Conservation (phyloP, 2,329 filamentous ascomycete genomes). For the Colletotrichum zoysiae region DNA sequence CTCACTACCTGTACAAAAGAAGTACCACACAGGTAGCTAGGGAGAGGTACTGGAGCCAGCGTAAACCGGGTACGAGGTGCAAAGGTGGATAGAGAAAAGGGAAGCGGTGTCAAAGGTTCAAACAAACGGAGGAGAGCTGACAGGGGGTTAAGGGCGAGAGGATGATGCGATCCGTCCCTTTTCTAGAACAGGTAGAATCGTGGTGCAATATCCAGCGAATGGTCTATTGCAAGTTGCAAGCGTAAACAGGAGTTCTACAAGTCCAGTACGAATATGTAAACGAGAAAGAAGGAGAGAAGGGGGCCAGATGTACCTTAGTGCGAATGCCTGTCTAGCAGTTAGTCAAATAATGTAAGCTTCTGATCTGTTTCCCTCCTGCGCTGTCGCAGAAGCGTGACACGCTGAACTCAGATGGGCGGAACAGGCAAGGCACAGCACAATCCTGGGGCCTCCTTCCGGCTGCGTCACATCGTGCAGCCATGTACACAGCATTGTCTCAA, state of each 20-base stretch:
- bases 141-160: not conserved
- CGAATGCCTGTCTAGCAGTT: not conserved
- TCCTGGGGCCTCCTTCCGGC: not conserved
- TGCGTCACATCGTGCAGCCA: not conserved
- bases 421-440: constrained; percentile 1
- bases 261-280: no score
- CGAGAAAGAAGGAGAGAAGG: not conserved
- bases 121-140: not conserved
- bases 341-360: not conserved
- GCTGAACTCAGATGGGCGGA: not conserved
- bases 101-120: not conserved
- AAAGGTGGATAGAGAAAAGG: not conserved
- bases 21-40: not conserved
- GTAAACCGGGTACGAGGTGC: constrained; percentile 5
- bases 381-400: not conserved
- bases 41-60: not conserved
- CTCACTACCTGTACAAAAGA: constrained; percentile 5
- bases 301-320: not conserved
- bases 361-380: not conserved
- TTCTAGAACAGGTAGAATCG: not conserved
- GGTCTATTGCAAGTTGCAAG: not conserved
- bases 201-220: not conserved
- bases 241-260: not conserved
- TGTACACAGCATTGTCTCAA: not conserved
- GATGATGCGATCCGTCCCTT: not conserved